Evolutionary conservation across 805 yeast species (phyloP), one percentile per base, ranked within the genome.

Genomic region (Wickerhamiella hasegawae): DNA sequence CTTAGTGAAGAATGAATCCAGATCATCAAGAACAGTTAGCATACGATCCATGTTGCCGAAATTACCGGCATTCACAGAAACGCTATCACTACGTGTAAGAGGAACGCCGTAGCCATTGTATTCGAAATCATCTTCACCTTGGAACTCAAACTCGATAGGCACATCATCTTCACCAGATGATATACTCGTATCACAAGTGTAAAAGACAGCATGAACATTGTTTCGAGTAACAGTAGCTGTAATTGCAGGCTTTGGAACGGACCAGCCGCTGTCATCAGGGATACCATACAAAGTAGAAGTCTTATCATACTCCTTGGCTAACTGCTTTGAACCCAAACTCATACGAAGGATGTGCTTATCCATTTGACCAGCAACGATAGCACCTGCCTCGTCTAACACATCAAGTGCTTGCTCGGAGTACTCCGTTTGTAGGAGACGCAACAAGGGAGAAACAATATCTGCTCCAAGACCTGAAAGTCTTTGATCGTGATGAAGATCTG

Each of bases 191-290:
- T 69, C 68, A 50, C 96, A 87, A 0, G 94, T 81, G 21, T 84
- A 73, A 51, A 81, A 90, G 3, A 90, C 97, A 0, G 97, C 85
- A 54, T 90, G 97, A 1, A 90, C 92, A 49, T 90, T 90, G 51
- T 81, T 82, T 44, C 96, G 63, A 1, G 97, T 81, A 12, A 80
- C 70, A 0, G 93, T 78, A 0, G 95, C 83, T 1, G 90, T 76
- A 29, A 83, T 73, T 0, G 87, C 81, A 2, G 98, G 95, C 87
- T 81, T 79, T 2, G 97, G 93, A 33, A 92, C 74, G 0, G 95
- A 76, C 99, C 99, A 90, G 1, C 99, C 99, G 48, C 78, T 74
- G 10, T 81, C 94, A 41, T 80, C 87, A 0, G 98, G 97, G 18
- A 87, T 75, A 12, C 98, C 98, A 60, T 84, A 92, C 37, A 90